Evolutionary conservation across 2,329 filamentous ascomycete species (phyloP).

Genomic region (Epichloe scottii): DNA sequence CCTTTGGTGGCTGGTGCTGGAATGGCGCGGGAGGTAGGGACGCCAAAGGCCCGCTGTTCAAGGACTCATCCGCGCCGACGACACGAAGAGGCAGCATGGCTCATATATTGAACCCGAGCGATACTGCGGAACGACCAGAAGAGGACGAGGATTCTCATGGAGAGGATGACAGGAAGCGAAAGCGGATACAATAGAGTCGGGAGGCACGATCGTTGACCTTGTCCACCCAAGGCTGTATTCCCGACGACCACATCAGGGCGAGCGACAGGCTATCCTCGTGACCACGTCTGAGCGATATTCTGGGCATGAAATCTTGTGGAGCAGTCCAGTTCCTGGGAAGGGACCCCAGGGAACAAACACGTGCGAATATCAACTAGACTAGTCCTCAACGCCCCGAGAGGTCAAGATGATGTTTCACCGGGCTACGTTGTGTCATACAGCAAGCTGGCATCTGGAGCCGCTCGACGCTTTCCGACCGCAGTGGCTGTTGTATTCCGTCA

Average conservation of each 20-base stretch:
- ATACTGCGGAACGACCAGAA: conserved; percentile 41
- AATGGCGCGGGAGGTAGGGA: conserved; percentile 34
- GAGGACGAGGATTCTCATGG: conserved; percentile 43
- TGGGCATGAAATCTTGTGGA: no score
- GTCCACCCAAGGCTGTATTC: no score
- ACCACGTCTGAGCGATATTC: no score
- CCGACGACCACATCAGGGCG: no score
- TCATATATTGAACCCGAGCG: conserved; percentile 49
- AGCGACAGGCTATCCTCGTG: no score
- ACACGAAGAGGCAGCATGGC: conserved; percentile 49
- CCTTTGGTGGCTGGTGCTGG: conserved; percentile 46
- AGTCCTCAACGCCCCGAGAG: no score
- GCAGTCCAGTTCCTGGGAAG: no score
- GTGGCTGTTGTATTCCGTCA: neutral
- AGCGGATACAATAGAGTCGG: conserved; percentile 35
- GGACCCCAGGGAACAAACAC: no score
- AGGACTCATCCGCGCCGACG: conserved; percentile 43
- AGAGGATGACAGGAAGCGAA: conserved; percentile 49
- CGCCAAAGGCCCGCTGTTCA: conserved; percentile 36
- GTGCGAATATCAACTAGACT: no score
- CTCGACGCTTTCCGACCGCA: neutral
- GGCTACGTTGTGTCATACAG: neutral
- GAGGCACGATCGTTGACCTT: neutral
- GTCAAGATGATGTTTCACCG: neutral
- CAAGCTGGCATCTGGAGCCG: neutral